A percentile compares a stretch with the other conserved stretches of the same genome.
These are phyloP conservation scores for Coemansia sp. DNA, from an alignment of 192 early-diverging fungal genomes.

Conservation along the genomic window DNA sequence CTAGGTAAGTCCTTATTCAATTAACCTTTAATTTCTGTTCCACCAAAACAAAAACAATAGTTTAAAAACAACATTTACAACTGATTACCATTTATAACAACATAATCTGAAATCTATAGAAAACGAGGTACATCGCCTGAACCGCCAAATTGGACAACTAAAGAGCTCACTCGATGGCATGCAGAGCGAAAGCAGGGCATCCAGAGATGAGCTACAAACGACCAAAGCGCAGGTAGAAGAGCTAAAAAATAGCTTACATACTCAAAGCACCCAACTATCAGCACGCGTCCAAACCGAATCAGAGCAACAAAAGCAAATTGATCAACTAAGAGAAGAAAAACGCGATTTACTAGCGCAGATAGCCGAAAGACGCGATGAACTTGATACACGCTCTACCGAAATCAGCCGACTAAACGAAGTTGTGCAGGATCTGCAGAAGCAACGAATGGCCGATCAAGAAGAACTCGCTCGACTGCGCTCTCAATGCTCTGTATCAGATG, in stretches of 20 bases:
- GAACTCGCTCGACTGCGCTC: conserved; percentile 42
- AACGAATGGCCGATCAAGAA: conserved; percentile 27
- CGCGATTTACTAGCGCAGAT: conserved; percentile 36
- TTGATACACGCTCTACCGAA: conserved; percentile 30
- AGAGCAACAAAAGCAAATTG: conserved; percentile 18
- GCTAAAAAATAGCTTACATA: not conserved
- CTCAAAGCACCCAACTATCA: conserved; percentile 12
- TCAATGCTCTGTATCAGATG: conserved; percentile 32
- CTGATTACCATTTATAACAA: not conserved
- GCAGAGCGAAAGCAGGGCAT: conserved; percentile 6
- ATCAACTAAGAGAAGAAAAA: conserved; percentile 37
- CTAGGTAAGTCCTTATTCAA: conserved; percentile 30
- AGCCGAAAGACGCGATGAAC: conserved; percentile 41
- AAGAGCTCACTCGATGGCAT: conserved; percentile 32
- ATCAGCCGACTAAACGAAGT: conserved; percentile 19
- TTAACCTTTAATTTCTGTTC: too few species aligned
- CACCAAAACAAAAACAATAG: not conserved
- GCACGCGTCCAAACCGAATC: conserved; percentile 3
- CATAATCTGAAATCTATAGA: conserved; percentile 14
- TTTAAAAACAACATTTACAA: not conserved
- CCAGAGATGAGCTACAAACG: conserved; percentile 17
- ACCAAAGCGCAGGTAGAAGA: conserved; percentile 13
- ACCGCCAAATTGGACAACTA: conserved; percentile 36
- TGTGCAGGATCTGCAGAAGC: conserved; percentile 26
- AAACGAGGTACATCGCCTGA: conserved; percentile 46